These are phyloP conservation scores for Solanum pennellii DNA, from an alignment of 257 asterid species.

Conservation along the genomic window DNA sequence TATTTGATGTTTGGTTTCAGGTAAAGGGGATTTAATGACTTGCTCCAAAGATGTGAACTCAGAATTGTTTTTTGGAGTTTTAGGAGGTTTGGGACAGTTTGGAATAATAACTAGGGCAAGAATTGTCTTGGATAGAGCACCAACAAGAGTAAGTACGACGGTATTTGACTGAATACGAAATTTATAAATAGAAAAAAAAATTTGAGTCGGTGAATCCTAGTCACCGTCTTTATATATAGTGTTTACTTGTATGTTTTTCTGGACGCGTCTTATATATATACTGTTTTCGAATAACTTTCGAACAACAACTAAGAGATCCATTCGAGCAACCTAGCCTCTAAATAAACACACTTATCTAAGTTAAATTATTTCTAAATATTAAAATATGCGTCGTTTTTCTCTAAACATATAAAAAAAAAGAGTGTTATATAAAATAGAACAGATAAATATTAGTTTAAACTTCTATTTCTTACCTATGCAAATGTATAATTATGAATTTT, in stretches of 20 bases:
- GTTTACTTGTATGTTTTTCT: neutral
- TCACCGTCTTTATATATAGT: neutral
- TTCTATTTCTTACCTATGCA: too few species aligned
- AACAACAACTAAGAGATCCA: neutral
- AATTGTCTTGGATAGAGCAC: conserved; percentile 32
- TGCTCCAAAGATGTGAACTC: conserved; percentile 33
- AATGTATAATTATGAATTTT: neutral
- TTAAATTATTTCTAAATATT: too few species aligned
- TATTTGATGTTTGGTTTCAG: conserved; percentile 3
- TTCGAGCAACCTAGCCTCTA: too few species aligned
- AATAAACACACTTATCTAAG: neutral
- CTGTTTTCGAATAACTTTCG: neutral
- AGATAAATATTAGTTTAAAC: too few species aligned
- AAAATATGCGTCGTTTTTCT: too few species aligned
- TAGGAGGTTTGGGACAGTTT: conserved; percentile 62
- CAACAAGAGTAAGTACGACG: conserved; percentile 20
- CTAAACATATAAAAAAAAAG: too few species aligned
- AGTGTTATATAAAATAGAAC: too few species aligned
- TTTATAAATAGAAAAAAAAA: neutral
- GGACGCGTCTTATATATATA: neutral
- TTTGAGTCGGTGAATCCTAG: neutral
- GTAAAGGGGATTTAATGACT: conserved; percentile 38
- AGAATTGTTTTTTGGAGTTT: conserved; percentile 36
- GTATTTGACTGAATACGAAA: neutral
- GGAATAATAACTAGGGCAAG: conserved; percentile 51